A percentile compares a stretch with the other conserved stretches of the same genome.
phyloP scores from a whole-genome alignment of 257 asterid species.

The Apocynum venetum region DNA sequence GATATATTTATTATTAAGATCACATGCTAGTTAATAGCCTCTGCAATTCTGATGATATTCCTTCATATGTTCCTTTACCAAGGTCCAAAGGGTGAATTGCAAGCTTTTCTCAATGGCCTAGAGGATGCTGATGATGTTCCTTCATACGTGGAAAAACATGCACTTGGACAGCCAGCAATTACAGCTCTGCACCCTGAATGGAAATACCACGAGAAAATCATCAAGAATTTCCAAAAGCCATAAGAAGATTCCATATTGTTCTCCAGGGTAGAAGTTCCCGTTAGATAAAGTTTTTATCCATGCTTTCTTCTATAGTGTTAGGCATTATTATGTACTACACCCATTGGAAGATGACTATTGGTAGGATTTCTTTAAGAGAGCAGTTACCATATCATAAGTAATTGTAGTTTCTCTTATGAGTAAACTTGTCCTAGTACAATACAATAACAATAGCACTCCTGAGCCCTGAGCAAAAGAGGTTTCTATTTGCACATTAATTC shows the following conservation, averaged over 20 bases:
- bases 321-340: not conserved
- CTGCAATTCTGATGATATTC: too few relatives aligned
- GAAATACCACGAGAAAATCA: slow-evolving; percentile 33
- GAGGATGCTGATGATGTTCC: slow-evolving; percentile 45
- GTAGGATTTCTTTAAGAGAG: not conserved
- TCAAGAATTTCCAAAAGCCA: not conserved
- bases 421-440: not conserved
- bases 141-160: slow-evolving; percentile 40
- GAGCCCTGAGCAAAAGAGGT: too few relatives aligned
- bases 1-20: not conserved
- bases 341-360: not conserved
- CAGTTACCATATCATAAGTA: not conserved
- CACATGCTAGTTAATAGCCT: too few relatives aligned
- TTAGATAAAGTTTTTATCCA: too few relatives aligned
- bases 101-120: slow-evolving; percentile 35
- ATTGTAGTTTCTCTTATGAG: not conserved
- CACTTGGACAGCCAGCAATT: slow-evolving; percentile 50
- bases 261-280: not conserved
- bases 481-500: too few relatives aligned
- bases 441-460: not conserved
- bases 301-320: not conserved
- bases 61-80: not conserved
- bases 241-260: not conserved
- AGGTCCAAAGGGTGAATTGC: slow-evolving; percentile 39
- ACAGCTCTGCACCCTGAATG: slow-evolving; percentile 38